Base-by-base conservation (phyloP, 306 rosid species). In the Trichosanthes cucumerina region DNA sequence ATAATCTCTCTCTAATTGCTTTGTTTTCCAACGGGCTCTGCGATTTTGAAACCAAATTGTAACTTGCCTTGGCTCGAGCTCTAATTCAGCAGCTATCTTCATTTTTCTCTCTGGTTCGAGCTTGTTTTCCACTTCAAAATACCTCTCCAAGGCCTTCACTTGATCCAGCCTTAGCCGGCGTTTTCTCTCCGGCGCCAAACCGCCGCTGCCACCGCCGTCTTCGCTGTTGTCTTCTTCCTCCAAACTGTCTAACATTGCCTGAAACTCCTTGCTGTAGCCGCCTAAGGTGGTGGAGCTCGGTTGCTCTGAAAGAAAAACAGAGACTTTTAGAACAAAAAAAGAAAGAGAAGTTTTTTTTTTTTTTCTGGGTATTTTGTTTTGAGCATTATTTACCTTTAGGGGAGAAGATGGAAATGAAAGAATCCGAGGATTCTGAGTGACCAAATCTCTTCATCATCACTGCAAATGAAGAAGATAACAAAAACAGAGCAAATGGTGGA, bases 31-130 rank as follows among this genome's bases (percentile, higher is more conserved):
- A 43, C 93, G 90, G 0, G 97, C 96, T 70, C 97, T 78, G 33
- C 97, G 96, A 73, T 93, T 93, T 62, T 93, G 97, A 78, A 91
- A 93, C 97, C 97, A 93, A 74, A 93, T 87, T 3, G 97, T 88
- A 39, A 93, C 92, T 44, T 93, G 97, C 71, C 90, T 83, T 39
- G 96, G 94, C 65, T 89, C 88, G 79, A 93, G 80, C 19, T 92
- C 90, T 46, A 93, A 77, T 33, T 93, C 92, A 58, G 82, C 83
- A 10, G 96, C 94, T 38, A 93, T 38, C 81, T 87, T 87, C 73
- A 82, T 58, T 79, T 91, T 93, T n/a, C 90, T 78, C 59, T 88
- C 94, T 76, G 94, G 96, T 77, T 91, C 92, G 9, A 93, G 80
- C 86, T 87, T 93, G 86, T 91, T 93, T 66, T 91, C 96, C 50